These are phyloP conservation scores for Coniosporium apollinis DNA, from an alignment of 495 filamentous ascomycete genomes.

Conservation along the genomic window DNA sequence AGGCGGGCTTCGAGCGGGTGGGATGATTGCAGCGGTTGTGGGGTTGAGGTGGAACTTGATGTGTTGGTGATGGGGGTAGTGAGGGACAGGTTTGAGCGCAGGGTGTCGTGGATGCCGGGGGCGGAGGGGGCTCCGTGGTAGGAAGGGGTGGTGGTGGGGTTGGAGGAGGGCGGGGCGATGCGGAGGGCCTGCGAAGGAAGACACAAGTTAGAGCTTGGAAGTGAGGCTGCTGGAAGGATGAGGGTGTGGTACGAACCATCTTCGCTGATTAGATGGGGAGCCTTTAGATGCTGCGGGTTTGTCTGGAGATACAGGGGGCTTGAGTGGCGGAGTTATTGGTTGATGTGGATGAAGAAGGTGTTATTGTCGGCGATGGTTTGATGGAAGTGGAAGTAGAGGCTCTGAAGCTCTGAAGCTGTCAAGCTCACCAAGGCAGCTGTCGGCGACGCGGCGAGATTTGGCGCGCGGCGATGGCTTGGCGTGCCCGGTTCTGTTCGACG, in stretches of 20 bases:
- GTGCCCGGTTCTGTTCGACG: too few species aligned
- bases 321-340: too few species aligned
- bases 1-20: conserved; percentile 90
- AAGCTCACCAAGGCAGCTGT: too few species aligned
- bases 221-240: background rate
- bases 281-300: too few species aligned
- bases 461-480: too few species aligned
- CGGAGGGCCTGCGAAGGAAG: conserved; percentile 60
- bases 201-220: conserved; percentile 10
- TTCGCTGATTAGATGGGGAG: too few species aligned
- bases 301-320: too few species aligned
- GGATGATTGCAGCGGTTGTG: conserved; percentile 29
- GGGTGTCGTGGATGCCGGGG: conserved; percentile 78
- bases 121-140: conserved; percentile 61
- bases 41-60: conserved; percentile 21
- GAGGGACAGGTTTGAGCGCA: conserved; percentile 56
- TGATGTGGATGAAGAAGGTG: too few species aligned
- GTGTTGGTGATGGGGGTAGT: conserved; percentile 28
- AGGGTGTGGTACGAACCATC: background rate
- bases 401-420: too few species aligned
- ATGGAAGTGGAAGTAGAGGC: too few species aligned
- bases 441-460: too few species aligned
- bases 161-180: conserved; percentile 50
- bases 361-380: too few species aligned
- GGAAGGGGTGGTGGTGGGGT: conserved; percentile 29